Percentiles rank a stretch among this genome's conserved stretches.
phyloP scores from a whole-genome alignment of 768 basidiomycete genomes.

The Naganishia antarctica region DNA sequence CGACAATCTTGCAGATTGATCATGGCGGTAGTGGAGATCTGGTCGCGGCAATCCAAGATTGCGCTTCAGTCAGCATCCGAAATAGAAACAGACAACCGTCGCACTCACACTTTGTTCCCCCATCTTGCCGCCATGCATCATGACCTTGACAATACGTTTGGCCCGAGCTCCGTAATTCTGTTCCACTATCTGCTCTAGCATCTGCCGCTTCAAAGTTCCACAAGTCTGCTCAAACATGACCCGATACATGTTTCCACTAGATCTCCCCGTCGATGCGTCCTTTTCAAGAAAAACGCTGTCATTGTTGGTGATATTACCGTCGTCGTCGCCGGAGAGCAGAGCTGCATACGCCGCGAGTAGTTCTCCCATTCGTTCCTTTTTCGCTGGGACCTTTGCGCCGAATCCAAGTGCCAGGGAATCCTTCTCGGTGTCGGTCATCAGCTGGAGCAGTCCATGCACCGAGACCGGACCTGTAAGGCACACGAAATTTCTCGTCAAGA shows the following conservation, averaged over 20 bases:
- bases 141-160: conserved; percentile 71
- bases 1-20: conserved; percentile 83
- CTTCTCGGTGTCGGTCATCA: conserved; percentile 57
- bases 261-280: conserved; percentile 53
- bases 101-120: conserved; percentile 81
- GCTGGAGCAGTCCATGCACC: conserved; percentile 60
- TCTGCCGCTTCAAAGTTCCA: conserved; percentile 61
- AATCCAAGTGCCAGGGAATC: conserved; percentile 53
- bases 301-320: conserved; percentile 65
- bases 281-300: conserved; percentile 65
- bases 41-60: conserved; percentile 17
- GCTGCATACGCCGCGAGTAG: conserved; percentile 76
- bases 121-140: conserved; percentile 80
- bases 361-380: conserved; percentile 57
- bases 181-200: conserved; percentile 71
- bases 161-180: conserved; percentile 80
- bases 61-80: neutral
- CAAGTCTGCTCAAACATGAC: conserved; percentile 74
- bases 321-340: conserved; percentile 73
- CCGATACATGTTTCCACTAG: conserved; percentile 56
- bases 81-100: neutral
- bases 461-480: conserved; percentile 51
- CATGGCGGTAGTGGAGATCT: conserved; percentile 93
- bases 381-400: conserved; percentile 56
- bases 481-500: neutral